A percentile compares a stretch with the other conserved stretches of the same genome.
Conservation (phyloP, 1,284 basidiomycete genomes). For the Cerrena zonata region DNA sequence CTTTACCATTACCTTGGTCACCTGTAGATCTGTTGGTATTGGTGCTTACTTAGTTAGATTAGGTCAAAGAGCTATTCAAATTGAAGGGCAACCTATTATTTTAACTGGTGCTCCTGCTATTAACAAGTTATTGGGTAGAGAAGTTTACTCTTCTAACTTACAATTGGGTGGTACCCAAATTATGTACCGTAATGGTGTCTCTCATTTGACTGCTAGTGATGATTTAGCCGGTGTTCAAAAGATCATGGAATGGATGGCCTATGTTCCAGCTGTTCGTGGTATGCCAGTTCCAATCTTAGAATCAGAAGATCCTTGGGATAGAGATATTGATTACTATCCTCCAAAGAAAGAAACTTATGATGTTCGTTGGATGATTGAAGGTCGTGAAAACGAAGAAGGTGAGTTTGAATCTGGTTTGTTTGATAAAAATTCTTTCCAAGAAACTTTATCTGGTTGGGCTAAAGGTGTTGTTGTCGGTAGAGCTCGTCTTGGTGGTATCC, state of each 20-base stretch:
- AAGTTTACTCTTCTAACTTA: constrained; percentile 97
- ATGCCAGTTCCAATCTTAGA: constrained; percentile 72
- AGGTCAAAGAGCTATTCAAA: constrained; percentile 96
- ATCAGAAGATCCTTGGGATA: constrained; percentile 82
- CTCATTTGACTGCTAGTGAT: constrained; percentile 89
- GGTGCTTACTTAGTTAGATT: constrained; percentile 98
- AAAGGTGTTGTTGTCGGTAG: constrained; percentile 97
- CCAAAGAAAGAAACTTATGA: constrained; percentile 96
- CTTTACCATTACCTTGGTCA: constrained; percentile 98
- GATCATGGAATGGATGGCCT: constrained; percentile 93
- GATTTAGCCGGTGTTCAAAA: constrained; percentile 91
- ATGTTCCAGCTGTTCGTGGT: constrained; percentile 79
- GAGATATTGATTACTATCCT: constrained; percentile 84
- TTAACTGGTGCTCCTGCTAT: constrained; percentile 94
- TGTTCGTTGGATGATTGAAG: constrained; percentile 97
- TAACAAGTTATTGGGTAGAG: constrained; percentile 98
- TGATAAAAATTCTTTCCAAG: constrained; percentile 93
- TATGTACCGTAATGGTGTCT: constrained; percentile 99
- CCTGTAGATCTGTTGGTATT: constrained; percentile 97
- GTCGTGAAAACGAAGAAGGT: constrained; percentile 86
- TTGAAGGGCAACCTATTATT: constrained; percentile 98
- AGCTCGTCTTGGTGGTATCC: constrained; percentile 93
- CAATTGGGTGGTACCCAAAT: constrained; percentile 98
- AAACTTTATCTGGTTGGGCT: constrained; percentile 93
- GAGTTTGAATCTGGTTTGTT: constrained; percentile 86